Evolutionary conservation across 345 rosid species (phyloP), one percentile per base, ranked within the genome.

Genomic region (Aethionema arabicum): DNA sequence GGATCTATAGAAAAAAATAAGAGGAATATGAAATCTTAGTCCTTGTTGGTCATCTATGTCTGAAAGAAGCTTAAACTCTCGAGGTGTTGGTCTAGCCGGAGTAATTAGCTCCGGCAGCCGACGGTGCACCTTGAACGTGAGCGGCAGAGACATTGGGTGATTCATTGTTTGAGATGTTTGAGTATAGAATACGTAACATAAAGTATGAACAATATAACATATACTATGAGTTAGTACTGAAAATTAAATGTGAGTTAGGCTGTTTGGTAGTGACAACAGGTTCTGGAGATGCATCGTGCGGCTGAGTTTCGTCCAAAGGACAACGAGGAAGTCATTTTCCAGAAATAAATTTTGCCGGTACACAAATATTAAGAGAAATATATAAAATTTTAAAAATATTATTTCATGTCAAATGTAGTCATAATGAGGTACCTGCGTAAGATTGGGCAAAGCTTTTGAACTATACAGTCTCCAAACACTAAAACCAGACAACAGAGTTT

Each of bases 1-100:
- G 5, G 60, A 37, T 54, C 50, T 54, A 10, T 70, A 77, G 45
- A 67, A 53, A 33, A 61, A 69, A 32, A 77, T 68, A 4, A 60
- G 53, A 2, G 68, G 76, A n/a, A 67, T 42, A 15, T 62, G 68
- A 32, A 70, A 70, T 6, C 81, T 63, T 10, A 70, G 71, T 30
- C 78, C 78, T 32, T 77, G 56, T 63, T 71, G 76, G 51, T 74
- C 83, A 11, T 77, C 81, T 11, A 77, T 48, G 74, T 77, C 78
- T 5, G 78, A 77, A n/a, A 77, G 66, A 8, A 7, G 76, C 14
- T 77, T 77, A 12, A 50, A 52, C 63, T 69, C 77, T 13, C 50
- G 75, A 27, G 70, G 77, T 0, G 77, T 77, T 33, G 77, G 77
- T n/a, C 50, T 73, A 44, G 63, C 64, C 15, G 80, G 77, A 21